These are phyloP conservation scores for Nakazawaea holstii DNA, from an alignment of 805 yeast species.

Conservation along the genomic window DNA sequence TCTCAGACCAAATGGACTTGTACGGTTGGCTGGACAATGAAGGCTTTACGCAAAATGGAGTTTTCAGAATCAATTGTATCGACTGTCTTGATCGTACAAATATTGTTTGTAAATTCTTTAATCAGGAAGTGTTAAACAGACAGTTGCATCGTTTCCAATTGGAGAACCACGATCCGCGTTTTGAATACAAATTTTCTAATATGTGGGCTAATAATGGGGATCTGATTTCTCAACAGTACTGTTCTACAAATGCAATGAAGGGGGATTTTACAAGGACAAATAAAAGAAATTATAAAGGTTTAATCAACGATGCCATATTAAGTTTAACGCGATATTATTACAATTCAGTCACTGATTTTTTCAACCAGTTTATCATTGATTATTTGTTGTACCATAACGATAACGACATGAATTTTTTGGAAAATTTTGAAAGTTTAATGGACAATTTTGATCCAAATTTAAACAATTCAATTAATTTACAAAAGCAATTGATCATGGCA, in stretches of 20 bases:
- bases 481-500: conserved; percentile 13
- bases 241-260: conserved; percentile 50
- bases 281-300: conserved; percentile 34
- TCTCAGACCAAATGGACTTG: conserved; percentile 14
- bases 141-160: conserved; percentile 20
- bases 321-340: conserved; percentile 37
- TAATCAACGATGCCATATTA: conserved; percentile 36
- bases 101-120: conserved; percentile 36
- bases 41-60: conserved; percentile 39
- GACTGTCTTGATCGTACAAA: conserved; percentile 65
- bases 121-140: conserved; percentile 20
- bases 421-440: conserved; percentile 32
- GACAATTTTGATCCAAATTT: conserved; percentile 24
- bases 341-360: conserved; percentile 38
- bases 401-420: conserved; percentile 26
- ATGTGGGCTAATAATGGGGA: conserved; percentile 72
- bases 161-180: conserved; percentile 9
- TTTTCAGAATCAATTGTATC: conserved; percentile 55
- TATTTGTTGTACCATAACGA: conserved; percentile 29
- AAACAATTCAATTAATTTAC: conserved; percentile 13
- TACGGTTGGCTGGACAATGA: conserved; percentile 28
- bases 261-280: conserved; percentile 42
- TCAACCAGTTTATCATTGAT: conserved; percentile 38
- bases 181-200: conserved; percentile 23
- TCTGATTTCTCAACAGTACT: conserved; percentile 56